A percentile compares a stretch with the other conserved stretches of the same genome.
phyloP scores from a whole-genome alignment of 2,329 filamentous ascomycete species.

The Penicillium sp. region DNA sequence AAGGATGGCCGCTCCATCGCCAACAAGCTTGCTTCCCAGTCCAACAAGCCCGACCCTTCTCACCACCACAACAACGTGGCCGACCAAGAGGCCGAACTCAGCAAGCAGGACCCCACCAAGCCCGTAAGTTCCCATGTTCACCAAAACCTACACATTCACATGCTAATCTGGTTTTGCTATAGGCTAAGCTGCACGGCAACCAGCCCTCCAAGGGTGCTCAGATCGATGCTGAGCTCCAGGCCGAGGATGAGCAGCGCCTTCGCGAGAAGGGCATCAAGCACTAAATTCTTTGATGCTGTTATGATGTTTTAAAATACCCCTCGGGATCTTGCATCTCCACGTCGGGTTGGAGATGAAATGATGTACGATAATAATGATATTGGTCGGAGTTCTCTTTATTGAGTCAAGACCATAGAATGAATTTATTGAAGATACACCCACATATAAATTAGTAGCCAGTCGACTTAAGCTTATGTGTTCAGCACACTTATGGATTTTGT shows the following conservation, averaged over 20 bases:
- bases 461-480: too few species aligned
- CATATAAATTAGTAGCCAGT: too few species aligned
- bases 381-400: slow-evolving; percentile 13
- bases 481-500: too few species aligned
- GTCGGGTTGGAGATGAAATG: slow-evolving; percentile 71
- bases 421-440: not conserved
- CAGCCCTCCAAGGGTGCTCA: slow-evolving; percentile 50
- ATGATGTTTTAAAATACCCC: slow-evolving; percentile 11
- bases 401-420: slow-evolving; percentile 7
- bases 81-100: slow-evolving; percentile 39
- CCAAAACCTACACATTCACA: too few species aligned
- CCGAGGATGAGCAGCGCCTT: slow-evolving; percentile 47
- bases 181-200: slow-evolving; percentile 51
- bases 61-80: slow-evolving; percentile 29
- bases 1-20: slow-evolving; percentile 54
- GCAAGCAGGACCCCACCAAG: slow-evolving; percentile 46
- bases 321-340: slow-evolving; percentile 7
- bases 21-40: slow-evolving; percentile 45
- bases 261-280: slow-evolving; percentile 46
- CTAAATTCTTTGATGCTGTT: slow-evolving; percentile 18
- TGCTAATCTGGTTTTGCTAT: slow-evolving; percentile 7
- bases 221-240: slow-evolving; percentile 48
- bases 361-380: slow-evolving; percentile 60
- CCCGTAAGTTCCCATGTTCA: slow-evolving; percentile 34
- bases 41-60: slow-evolving; percentile 28